A percentile compares a stretch with the other conserved stretches of the same genome.
These are phyloP conservation scores for Arxiozyma heterogenica DNA, from an alignment of 1,139 yeast species.

Conservation along the genomic window DNA sequence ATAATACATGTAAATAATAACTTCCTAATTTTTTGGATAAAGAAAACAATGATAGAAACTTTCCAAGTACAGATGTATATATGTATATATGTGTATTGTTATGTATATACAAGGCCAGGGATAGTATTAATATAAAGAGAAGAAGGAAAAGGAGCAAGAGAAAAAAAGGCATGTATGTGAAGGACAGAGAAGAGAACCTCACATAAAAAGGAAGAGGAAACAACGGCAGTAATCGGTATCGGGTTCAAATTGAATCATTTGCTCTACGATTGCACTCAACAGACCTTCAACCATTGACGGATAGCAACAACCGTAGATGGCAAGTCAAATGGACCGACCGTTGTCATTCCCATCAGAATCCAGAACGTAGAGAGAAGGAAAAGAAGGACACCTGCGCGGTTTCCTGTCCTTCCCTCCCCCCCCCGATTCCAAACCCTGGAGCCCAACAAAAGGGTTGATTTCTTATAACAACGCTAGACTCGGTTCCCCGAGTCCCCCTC, in stretches of 20 bases:
- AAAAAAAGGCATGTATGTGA: slow-evolving; percentile 7
- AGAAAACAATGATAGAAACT: no score
- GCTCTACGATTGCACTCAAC: slow-evolving; percentile 34
- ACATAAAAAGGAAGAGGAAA: neutral
- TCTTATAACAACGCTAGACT: slow-evolving; percentile 12
- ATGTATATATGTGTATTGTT: no score
- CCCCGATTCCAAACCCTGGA: neutral
- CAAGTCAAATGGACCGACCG: slow-evolving; percentile 26
- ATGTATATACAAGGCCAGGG: neutral
- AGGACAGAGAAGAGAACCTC: neutral
- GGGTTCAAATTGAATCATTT: slow-evolving; percentile 20
- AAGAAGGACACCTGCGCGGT: neutral
- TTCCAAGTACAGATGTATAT: no score
- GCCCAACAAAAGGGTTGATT: slow-evolving; percentile 6
- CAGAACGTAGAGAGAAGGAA: neutral
- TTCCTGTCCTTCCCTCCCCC: no score
- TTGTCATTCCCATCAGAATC: slow-evolving; percentile 27
- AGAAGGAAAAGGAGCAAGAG: no score
- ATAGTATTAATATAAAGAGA: no score
- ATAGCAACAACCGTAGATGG: neutral
- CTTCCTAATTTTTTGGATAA: no score
- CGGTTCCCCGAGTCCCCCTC: slow-evolving; percentile 24
- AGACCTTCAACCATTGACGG: slow-evolving; percentile 18
- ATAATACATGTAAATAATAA: neutral
- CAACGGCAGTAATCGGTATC: slow-evolving; percentile 31